Evolutionary conservation across 1,139 yeast species (phyloP).

Genomic region (Magnusiomyces suaveolens): DNA sequence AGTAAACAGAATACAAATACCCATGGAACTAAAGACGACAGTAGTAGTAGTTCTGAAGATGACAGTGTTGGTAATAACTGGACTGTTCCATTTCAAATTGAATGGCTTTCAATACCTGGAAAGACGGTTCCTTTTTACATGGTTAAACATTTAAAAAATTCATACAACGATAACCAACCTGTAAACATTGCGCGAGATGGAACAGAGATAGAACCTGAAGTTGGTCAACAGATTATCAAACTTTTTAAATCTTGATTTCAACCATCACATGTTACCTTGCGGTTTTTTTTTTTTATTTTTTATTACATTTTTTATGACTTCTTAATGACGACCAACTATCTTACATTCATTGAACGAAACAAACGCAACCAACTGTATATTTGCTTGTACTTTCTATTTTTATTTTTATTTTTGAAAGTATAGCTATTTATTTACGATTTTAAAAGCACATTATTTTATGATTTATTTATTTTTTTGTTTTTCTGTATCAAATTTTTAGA

Average conservation of each 20-base stretch:
- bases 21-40: not conserved
- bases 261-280: not conserved
- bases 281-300: too few species aligned
- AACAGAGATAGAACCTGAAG: conserved; percentile 33
- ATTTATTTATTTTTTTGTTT: too few species aligned
- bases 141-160: conserved; percentile 29
- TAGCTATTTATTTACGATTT: too few species aligned
- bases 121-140: conserved; percentile 28
- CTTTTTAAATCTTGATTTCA: conserved; percentile 20
- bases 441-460: too few species aligned
- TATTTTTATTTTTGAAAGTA: too few species aligned
- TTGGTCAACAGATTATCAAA: conserved; percentile 27
- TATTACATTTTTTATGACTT: too few species aligned
- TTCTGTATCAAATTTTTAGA: too few species aligned
- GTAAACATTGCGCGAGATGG: conserved; percentile 37
- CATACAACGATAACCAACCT: conserved; percentile 31
- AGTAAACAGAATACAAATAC: too few species aligned
- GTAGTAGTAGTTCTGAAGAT: not conserved
- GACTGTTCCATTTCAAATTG: conserved; percentile 32
- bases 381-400: too few species aligned
- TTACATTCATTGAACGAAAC: too few species aligned
- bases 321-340: too few species aligned
- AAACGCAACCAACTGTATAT: too few species aligned
- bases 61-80: conserved; percentile 21
- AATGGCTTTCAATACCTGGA: conserved; percentile 29